Evolutionary conservation across 148 eudicot species (phyloP).

Genomic region (Dysphania ambrosioides): DNA sequence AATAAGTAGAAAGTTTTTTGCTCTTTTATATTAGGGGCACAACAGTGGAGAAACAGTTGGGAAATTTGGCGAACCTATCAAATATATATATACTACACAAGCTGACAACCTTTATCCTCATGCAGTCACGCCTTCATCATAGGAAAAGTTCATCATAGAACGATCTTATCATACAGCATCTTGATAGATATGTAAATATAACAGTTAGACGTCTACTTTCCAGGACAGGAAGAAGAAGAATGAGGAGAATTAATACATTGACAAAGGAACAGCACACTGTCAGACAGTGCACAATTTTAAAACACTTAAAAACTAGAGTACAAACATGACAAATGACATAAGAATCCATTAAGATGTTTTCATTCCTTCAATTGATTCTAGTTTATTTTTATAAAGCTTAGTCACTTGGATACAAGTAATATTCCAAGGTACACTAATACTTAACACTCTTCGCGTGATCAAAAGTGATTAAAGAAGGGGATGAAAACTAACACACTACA

Average conservation of each 20-base stretch:
- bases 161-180: no score
- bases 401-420: not conserved
- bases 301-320: no score
- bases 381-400: not conserved
- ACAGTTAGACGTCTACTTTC: no score
- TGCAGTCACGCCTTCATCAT: no score
- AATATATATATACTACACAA: no score
- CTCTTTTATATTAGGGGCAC: not conserved
- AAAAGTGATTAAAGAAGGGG: not conserved
- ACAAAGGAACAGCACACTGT: not conserved
- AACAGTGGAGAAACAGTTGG: no score
- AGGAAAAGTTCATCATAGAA: no score
- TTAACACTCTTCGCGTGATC: not conserved
- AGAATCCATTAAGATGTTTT: slow-evolving; percentile 12
- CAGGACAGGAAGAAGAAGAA: not conserved
- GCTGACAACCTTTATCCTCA: no score
- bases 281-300: not conserved
- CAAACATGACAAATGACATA: slow-evolving; percentile 9
- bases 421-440: not conserved
- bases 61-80: no score
- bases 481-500: not conserved
- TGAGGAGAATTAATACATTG: not conserved
- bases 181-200: no score
- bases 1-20: not conserved
- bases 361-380: not conserved